Evolutionary conservation across 345 rosid species (phyloP).

Genomic region (Corymbia maculata): DNA sequence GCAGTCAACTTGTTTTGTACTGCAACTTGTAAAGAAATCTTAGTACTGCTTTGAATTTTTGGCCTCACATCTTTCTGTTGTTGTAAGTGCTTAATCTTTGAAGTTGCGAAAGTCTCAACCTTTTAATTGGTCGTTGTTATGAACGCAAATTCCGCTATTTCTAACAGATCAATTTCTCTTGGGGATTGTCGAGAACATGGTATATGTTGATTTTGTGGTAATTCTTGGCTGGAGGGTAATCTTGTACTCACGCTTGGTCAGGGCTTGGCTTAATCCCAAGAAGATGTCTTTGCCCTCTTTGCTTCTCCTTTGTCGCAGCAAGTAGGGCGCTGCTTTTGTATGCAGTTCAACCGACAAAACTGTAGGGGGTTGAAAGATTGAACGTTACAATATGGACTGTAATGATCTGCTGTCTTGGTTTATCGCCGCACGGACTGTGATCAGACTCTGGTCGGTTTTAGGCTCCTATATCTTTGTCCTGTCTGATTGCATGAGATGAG

Average conservation of each 20-base stretch:
- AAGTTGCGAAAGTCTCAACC: not conserved
- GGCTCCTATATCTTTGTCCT: not conserved
- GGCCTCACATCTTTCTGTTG: not conserved
- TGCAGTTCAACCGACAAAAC: not conserved
- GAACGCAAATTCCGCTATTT: not conserved
- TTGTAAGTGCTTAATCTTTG: not conserved
- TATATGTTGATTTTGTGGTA: not conserved
- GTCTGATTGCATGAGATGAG: not conserved
- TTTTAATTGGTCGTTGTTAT: not conserved
- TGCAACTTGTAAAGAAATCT: not conserved
- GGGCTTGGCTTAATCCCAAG: not conserved
- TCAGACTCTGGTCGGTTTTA: not conserved
- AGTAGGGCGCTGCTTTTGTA: not conserved
- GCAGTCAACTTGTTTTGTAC: not conserved
- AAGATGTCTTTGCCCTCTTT: not conserved
- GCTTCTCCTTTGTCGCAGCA: not conserved
- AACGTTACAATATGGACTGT: not conserved
- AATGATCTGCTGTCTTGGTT: not conserved
- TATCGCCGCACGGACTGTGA: not conserved
- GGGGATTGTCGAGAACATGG: not conserved
- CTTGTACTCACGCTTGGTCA: not conserved
- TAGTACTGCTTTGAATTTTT: not conserved
- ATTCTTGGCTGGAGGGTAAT: not conserved
- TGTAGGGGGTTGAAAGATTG: not conserved
- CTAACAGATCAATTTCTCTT: not conserved